Evolutionary conservation across 2,329 filamentous ascomycete genomes (phyloP), one percentile per base, ranked within the genome.

Genomic region (Corynespora cassiicola): DNA sequence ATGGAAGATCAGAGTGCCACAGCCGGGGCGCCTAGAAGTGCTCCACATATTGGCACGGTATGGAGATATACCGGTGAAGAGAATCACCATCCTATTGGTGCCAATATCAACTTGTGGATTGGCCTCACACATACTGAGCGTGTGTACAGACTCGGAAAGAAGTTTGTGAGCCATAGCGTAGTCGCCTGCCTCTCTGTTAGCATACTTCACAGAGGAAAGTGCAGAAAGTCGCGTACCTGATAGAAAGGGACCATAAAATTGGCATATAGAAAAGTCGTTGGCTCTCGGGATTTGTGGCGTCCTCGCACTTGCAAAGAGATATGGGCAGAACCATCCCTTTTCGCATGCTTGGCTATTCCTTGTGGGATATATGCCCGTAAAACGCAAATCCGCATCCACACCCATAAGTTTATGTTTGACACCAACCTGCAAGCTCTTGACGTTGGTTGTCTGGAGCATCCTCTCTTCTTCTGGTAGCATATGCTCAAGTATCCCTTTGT

Each of bases 361-460:
- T 2, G 56, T 28, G 0, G 63, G 56, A 39, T 54, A 56, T 4
- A 62, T 51, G 10, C 60, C 58, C 0, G 41, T 42, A 30, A 68
- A 66, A 2, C 62, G 40, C 26, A 71, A 23, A 42, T 69, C 65
- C 3, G 67, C 66, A 32, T 70, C 61, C 4, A 69, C 65, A 27
- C 66, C 66, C 65, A 71, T 70, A 29, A 70, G 50, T 18, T 70
- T 70, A 32, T 70, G 68, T 43, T 67, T 68, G 39, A 70, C 62
- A 25, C 58, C 52, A 9, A 69, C 58, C 31, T 67, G 65, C 29
- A 70, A 23, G 23, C 59, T 68, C 48, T 64, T 68, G 14, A 68
- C 60, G 24, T 55, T 57, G 1, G 57, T 64, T 5, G 66, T 69
- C 14, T 52, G 45, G 16, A 68, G 47, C 57, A 69, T 69, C 44